Percentiles rank a stretch among this genome's conserved stretches.
Conservation (phyloP, 2,329 filamentous ascomycete species). For the Pseudophaeomoniella oleicola region DNA sequence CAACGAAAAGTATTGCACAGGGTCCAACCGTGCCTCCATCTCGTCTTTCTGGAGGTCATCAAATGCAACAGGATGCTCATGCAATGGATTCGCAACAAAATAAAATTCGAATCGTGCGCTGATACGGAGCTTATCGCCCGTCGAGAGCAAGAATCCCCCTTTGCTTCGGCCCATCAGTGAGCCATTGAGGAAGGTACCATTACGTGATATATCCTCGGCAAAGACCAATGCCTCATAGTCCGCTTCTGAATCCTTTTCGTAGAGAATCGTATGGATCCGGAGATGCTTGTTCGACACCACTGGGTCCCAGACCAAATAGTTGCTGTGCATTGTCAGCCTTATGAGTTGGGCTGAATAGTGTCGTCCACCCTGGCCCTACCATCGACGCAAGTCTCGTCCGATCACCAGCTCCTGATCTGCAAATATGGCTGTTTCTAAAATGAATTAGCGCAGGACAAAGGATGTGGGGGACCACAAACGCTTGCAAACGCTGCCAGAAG, state of each 20-base stretch:
- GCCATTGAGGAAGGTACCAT: slow-evolving; percentile 26
- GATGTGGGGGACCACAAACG: background rate
- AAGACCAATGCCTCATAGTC: slow-evolving; percentile 27
- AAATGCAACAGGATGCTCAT: slow-evolving; percentile 7
- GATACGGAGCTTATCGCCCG: slow-evolving; percentile 22
- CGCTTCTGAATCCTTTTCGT: slow-evolving; percentile 19
- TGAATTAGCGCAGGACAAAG: background rate
- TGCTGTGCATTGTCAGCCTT: too few species aligned
- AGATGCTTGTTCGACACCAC: slow-evolving; percentile 26
- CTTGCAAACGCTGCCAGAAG: background rate
- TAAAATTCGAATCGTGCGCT: slow-evolving; percentile 10
- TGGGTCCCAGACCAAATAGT: slow-evolving; percentile 18
- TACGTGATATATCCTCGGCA: slow-evolving; percentile 25
- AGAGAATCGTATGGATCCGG: slow-evolving; percentile 27
- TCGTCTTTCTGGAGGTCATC: slow-evolving; percentile 17
- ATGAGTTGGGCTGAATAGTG: slow-evolving; percentile 10
- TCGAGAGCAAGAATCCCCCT: slow-evolving; percentile 20
- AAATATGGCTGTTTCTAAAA: slow-evolving; percentile 10
- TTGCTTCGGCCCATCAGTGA: slow-evolving; percentile 18
- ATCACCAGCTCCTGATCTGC: slow-evolving; percentile 19
- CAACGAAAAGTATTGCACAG: background rate
- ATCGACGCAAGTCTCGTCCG: slow-evolving; percentile 19
- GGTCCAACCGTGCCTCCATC: slow-evolving; percentile 19
- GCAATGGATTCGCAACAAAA: slow-evolving; percentile 7
- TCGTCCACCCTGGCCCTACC: slow-evolving; percentile 12